Base-by-base conservation (phyloP, 148 eudicot species). In the Dianthus caryophyllus region DNA sequence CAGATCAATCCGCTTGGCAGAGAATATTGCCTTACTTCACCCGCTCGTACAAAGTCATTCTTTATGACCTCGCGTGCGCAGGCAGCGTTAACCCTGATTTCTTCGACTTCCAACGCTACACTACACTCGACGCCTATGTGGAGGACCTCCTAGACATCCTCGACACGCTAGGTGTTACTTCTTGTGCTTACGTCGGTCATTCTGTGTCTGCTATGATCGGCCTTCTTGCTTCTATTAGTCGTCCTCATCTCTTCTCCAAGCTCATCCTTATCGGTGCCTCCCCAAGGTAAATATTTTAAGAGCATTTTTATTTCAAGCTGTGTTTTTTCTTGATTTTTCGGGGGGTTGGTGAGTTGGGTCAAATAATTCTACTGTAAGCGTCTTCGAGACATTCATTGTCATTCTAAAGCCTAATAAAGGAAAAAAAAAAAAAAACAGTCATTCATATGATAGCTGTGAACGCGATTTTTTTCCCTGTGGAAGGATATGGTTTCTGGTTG, bases 1-100 rank as follows among this genome's bases (percentile, higher is more conserved):
- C 98, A 15, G 98, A 92, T 52, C 98, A 92, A 38, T 92, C 98
- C 1, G 98, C 93, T 0, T 92, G 98, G 98, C 82, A 85, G 30
- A 81, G 96, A 60, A 89, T 92, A 52, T 72, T 93, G 1, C 96
- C 98, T 2, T 79, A 65, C 67, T 83, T 93, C 64, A 54, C 74
- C 1, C 84, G 84, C 0, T 58, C 84, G 64, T 78, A 89, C 72
- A 81, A 77, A 6, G 80, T 93, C 25, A 71, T 93, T 5, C 84
- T 87, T 46, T 93, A 82, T 62, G 98, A 93, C 76, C 80, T 93
- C 15, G 85, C 89, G n/a, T 93, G 98, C 66, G 98, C 98, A 30
- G 98, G 98, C 17, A 87, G 84, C 27, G 98, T 93, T 10, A 89
- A 89, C 70, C 98, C 98, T 0, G 91, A 93, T 50, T 81, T 71